Conservation (phyloP, 2,329 filamentous ascomycete genomes). For the Harringtonia aguacate region DNA sequence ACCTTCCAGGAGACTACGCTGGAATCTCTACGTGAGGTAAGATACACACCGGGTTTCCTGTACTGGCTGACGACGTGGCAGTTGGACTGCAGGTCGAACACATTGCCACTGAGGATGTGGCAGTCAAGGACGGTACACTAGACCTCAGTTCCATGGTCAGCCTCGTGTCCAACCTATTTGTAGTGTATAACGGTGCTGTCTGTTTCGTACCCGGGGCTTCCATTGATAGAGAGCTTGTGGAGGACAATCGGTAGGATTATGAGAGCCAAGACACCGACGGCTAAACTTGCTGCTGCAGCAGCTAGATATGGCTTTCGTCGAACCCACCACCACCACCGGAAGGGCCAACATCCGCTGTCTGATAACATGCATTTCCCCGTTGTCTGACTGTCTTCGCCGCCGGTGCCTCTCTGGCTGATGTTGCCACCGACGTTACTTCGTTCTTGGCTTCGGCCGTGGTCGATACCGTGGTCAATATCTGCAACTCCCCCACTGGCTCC, state of each 20-base stretch:
- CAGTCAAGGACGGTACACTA: too few species aligned
- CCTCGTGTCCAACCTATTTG: too few species aligned
- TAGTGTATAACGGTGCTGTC: not conserved
- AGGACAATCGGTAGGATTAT: constrained; percentile 4
- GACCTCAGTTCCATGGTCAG: too few species aligned
- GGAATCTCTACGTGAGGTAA: too few species aligned
- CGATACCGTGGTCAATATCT: too few species aligned
- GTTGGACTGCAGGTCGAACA: not conserved
- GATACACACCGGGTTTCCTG: not conserved
- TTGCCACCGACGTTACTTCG: too few species aligned
- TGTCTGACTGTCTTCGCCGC: too few species aligned
- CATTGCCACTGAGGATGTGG: not conserved
- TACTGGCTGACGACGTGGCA: not conserved
- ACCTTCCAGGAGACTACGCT: too few species aligned
- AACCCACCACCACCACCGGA: not conserved
- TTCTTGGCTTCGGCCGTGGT: too few species aligned
- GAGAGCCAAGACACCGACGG: constrained; percentile 1
- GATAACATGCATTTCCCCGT: too few species aligned
- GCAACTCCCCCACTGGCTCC: too few species aligned
- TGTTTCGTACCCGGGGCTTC: not conserved
- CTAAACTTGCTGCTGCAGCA: not conserved
- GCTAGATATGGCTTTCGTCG: constrained; percentile 4
- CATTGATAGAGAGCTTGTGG: constrained; percentile 1
- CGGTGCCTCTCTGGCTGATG: too few species aligned
- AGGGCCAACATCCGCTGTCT: not conserved